Base-by-base conservation (phyloP, 768 basidiomycete genomes). In the Termitomyces sp. region DNA sequence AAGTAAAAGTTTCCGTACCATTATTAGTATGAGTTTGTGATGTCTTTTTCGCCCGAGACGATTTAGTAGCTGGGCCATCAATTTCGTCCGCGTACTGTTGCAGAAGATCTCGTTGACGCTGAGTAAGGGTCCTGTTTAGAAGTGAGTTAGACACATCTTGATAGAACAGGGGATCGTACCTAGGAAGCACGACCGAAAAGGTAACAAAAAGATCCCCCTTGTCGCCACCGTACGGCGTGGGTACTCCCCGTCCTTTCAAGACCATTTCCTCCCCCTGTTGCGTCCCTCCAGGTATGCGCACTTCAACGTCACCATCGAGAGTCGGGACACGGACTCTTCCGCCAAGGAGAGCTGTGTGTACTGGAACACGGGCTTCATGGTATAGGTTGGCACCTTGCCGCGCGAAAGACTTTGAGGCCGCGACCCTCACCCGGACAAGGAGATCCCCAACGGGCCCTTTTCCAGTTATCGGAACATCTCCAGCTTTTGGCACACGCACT, bases 231-330 rank as follows among this genome's bases (percentile, higher is more conserved):
- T 81, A 80, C 7, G 89, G 78, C 24, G 84, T 78, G 45, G 82
- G 70, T 13, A 98, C 86, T 32, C 97, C 97, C 53, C 91, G 85
- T 40, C 87, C 87, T 74, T 89, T 91, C 67, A 99, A 74, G 22
- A 97, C 91, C 85, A 96, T 95, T 72, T 98, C 95, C 76, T 98
- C 94, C 18, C 95, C 95, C 68, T 89, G 94, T 73, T 98, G 97
- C 2, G 96, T 98, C 45, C 97, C 96, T 22, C 81, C 79, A 55
- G 95, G 93, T 42, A 99, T 84, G 62, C 91, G 88, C 43, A 98
- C 92, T 57, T 98, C 95, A 1, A 98, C 94, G 45, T 97, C 93
- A 26, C 95, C 93, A 60, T 98, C 95, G 20, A 98, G 78, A 44
- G 97, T 99, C 26, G 95, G 94, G 27, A 99, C 91, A 32, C 93